A percentile compares a stretch with the other conserved stretches of the same genome.
Conservation (phyloP, 345 rosid species). For the Syzygium oleosum region DNA sequence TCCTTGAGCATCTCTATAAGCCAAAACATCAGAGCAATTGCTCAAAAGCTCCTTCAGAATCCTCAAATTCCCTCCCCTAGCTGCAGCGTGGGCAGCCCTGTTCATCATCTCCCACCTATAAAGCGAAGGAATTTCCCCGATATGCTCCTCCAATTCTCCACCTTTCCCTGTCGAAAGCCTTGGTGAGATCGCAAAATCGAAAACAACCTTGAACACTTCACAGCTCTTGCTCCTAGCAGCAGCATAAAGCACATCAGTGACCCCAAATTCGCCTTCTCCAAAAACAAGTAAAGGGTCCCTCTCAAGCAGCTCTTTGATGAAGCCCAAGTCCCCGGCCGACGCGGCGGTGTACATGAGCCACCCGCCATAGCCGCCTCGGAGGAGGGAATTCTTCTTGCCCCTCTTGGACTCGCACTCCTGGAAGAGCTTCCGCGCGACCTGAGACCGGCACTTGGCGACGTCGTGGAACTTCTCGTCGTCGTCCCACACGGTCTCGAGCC, state of each 20-base stretch:
- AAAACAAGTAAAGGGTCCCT: conserved; percentile 76
- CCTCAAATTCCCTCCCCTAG: conserved; percentile 77
- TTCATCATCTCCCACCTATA: conserved; percentile 76
- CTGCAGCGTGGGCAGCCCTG: conserved; percentile 86
- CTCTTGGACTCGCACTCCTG: conserved; percentile 52
- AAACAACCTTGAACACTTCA: conserved; percentile 59
- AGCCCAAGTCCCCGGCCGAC: conserved; percentile 85
- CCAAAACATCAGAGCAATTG: conserved; percentile 47
- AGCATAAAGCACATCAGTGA: conserved; percentile 79
- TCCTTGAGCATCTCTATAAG: conserved; percentile 67
- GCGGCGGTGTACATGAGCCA: conserved; percentile 97
- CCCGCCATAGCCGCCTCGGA: conserved; percentile 76
- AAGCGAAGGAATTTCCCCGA: conserved; percentile 52
- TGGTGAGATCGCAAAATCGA: conserved; percentile 61
- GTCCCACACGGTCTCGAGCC: conserved; percentile 97
- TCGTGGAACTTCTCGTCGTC: conserved; percentile 82
- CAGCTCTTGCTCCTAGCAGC: conserved; percentile 75
- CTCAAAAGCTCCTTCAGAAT: conserved; percentile 55
- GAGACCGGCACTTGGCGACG: conserved; percentile 69
- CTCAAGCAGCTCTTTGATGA: conserved; percentile 58
- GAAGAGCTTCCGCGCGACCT: conserved; percentile 70
- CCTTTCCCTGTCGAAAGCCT: conserved; percentile 47
- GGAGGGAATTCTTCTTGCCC: conserved; percentile 53
- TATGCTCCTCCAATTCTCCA: conserved; percentile 49
- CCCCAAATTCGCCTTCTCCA: conserved; percentile 97